These are phyloP conservation scores for Wickerhamiella vanderwaltii DNA, from an alignment of 805 yeast genomes.

Conservation along the genomic window DNA sequence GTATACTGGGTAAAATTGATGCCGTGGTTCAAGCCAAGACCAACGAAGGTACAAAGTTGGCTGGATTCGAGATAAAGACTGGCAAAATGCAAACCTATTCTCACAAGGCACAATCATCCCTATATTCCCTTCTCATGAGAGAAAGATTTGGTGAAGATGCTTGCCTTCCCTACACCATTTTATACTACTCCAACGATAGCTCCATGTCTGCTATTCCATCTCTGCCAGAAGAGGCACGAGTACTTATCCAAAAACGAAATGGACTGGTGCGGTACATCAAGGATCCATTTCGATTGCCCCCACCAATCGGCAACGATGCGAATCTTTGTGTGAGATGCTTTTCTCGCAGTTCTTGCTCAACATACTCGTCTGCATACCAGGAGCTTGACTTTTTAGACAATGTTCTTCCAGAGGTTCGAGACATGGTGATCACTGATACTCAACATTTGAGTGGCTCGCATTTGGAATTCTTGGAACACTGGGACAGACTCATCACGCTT, in stretches of 20 bases:
- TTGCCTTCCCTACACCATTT: conserved; percentile 46
- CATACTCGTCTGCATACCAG: conserved; percentile 19
- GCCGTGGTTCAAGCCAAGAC: conserved; percentile 58
- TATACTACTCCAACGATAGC: conserved; percentile 60
- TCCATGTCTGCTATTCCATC: conserved; percentile 45
- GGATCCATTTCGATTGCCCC: conserved; percentile 32
- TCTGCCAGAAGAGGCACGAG: conserved; percentile 44
- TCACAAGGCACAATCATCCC: conserved; percentile 77
- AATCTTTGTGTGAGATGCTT: conserved; percentile 25
- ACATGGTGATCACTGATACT: conserved; percentile 29
- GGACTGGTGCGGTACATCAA: conserved; percentile 47
- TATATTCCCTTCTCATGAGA: conserved; percentile 64
- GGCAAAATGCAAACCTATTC: conserved; percentile 43
- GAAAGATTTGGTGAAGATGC: conserved; percentile 64
- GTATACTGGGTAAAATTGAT: conserved; percentile 81
- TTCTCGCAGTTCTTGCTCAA: conserved; percentile 20
- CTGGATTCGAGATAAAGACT: conserved; percentile 85
- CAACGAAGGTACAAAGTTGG: conserved; percentile 34
- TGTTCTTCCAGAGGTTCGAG: conserved; percentile 15
- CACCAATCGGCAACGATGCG: conserved; percentile 40
- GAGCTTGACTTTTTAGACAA: conserved; percentile 9
- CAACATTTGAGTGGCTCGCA: conserved; percentile 39
- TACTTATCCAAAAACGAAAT: conserved; percentile 63
- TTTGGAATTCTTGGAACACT: conserved; percentile 47
- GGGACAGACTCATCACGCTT: conserved; percentile 61